phyloP scores from a whole-genome alignment of 768 basidiomycete species.

The Macrocybe gigantea region DNA sequence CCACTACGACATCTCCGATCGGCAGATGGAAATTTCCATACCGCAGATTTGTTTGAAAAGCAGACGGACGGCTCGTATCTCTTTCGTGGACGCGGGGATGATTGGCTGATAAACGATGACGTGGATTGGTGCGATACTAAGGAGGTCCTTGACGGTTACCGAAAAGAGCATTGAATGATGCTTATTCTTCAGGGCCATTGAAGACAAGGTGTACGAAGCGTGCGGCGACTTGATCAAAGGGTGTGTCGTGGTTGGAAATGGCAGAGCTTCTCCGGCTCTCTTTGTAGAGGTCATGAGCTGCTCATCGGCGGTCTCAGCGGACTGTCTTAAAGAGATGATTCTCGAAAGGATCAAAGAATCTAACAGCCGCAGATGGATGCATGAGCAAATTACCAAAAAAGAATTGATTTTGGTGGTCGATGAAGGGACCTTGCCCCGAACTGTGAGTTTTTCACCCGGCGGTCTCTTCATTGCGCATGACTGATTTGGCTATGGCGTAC shows the following conservation, averaged over 20 bases:
- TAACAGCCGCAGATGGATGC: too few relatives aligned
- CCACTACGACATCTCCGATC: constrained; percentile 53
- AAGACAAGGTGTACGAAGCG: constrained; percentile 63
- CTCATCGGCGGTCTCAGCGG: constrained; percentile 48
- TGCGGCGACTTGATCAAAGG: constrained; percentile 62
- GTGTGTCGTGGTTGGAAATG: constrained; percentile 74
- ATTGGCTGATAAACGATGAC: constrained; percentile 83
- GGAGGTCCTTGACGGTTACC: constrained; percentile 22
- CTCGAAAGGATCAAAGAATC: constrained; percentile 34
- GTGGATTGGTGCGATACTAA: constrained; percentile 76
- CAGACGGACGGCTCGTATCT: constrained; percentile 50
- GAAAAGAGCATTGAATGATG: constrained; percentile 7
- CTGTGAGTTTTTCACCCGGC: too few relatives aligned
- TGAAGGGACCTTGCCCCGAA: too few relatives aligned
- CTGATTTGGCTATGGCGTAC: too few relatives aligned
- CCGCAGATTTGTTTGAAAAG: constrained; percentile 77
- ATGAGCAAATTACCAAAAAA: too few relatives aligned
- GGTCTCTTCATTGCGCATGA: too few relatives aligned
- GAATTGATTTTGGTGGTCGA: too few relatives aligned
- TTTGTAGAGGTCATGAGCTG: constrained; percentile 58
- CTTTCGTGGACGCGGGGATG: constrained; percentile 71
- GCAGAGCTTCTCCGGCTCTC: constrained; percentile 67
- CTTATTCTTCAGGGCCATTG: constrained; percentile 47
- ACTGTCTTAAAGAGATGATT: constrained; percentile 48
- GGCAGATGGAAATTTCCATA: constrained; percentile 70